A percentile compares a stretch with the other conserved stretches of the same genome.
phyloP scores from a whole-genome alignment of 2,329 filamentous ascomycete species.

The Nigrograna mackinnonii region DNA sequence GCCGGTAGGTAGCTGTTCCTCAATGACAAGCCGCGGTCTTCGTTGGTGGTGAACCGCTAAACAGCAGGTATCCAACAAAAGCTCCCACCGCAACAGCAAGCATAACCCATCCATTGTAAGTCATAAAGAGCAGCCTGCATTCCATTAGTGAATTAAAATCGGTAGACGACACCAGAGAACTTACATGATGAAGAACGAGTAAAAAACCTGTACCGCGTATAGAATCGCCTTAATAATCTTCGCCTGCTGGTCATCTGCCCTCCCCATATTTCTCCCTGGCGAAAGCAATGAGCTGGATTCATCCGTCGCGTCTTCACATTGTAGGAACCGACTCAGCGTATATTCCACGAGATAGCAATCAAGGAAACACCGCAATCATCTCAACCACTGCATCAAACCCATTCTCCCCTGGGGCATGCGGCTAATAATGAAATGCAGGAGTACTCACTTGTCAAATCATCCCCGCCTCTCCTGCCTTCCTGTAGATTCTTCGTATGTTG shows the following conservation, averaged over 20 bases:
- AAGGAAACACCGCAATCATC: constrained; percentile 1
- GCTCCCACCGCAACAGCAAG: constrained; percentile 85
- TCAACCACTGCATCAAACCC: neutral
- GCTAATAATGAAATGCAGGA: constrained; percentile 6
- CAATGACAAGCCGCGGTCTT: constrained; percentile 93
- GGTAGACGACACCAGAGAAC: too few species aligned
- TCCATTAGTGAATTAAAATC: too few species aligned
- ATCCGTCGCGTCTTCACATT: constrained; percentile 27
- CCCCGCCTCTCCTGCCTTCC: constrained; percentile 28
- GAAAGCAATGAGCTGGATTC: constrained; percentile 71
- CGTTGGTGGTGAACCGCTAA: constrained; percentile 69
- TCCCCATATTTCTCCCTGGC: constrained; percentile 67
- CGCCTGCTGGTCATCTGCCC: constrained; percentile 67
- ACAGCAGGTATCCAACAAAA: constrained; percentile 83
- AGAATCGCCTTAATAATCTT: constrained; percentile 80
- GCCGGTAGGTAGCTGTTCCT: too few species aligned
- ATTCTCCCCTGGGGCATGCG: too few species aligned
- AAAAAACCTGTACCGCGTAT: constrained; percentile 95
- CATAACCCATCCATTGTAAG: constrained; percentile 99
- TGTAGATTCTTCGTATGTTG: constrained; percentile 27
- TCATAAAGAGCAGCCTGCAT: constrained; percentile 94
- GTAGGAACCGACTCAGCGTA: constrained; percentile 29
- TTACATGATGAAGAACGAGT: constrained; percentile 99
- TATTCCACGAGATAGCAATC: constrained; percentile 13
- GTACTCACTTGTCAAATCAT: constrained; percentile 39